A percentile compares a stretch with the other conserved stretches of the same genome.
phyloP scores from a whole-genome alignment of 2,329 filamentous ascomycete species.

The Phialemonium atrogriseum region DNA sequence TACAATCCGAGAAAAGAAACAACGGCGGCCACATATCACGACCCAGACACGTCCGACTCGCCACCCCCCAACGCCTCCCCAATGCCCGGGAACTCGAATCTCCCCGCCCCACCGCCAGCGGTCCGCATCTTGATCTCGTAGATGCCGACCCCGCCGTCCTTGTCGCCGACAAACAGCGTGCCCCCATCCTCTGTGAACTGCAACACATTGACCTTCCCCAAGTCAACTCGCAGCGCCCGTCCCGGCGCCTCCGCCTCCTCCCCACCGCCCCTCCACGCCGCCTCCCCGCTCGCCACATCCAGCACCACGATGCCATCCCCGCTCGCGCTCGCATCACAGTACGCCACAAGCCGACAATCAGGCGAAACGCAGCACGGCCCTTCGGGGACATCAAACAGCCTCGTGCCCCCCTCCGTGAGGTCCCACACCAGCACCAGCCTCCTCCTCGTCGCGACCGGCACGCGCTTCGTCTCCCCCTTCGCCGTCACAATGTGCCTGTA shows the following conservation, averaged over 20 bases:
- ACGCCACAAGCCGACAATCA: conserved; percentile 15
- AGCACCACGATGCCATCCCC: conserved; percentile 10
- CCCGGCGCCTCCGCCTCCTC: conserved; percentile 4
- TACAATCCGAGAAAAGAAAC: no score
- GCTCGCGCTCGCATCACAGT: conserved; percentile 10
- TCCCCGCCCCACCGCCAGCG: not conserved
- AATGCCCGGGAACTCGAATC: no score
- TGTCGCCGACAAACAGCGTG: conserved; percentile 25
- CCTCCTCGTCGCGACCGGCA: conserved; percentile 6
- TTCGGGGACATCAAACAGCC: conserved; percentile 14
- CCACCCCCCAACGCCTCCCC: no score
- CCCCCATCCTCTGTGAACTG: conserved; percentile 28
- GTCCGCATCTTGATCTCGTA: conserved; percentile 24
- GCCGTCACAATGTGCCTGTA: conserved; percentile 8
- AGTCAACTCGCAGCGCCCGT: conserved; percentile 19
- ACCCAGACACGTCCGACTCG: no score
- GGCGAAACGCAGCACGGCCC: conserved; percentile 15
- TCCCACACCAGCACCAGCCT: conserved; percentile 15
- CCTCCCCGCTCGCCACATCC: conserved; percentile 9
- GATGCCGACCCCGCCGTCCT: conserved; percentile 23
- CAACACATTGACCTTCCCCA: conserved; percentile 27
- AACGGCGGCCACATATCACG: no score
- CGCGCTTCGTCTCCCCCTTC: conserved; percentile 8
- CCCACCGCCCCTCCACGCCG: conserved; percentile 15
- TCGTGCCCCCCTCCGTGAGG: conserved; percentile 11